phyloP scores from a whole-genome alignment of 2,329 filamentous ascomycete genomes.

The Chaetomium globosum region DNA sequence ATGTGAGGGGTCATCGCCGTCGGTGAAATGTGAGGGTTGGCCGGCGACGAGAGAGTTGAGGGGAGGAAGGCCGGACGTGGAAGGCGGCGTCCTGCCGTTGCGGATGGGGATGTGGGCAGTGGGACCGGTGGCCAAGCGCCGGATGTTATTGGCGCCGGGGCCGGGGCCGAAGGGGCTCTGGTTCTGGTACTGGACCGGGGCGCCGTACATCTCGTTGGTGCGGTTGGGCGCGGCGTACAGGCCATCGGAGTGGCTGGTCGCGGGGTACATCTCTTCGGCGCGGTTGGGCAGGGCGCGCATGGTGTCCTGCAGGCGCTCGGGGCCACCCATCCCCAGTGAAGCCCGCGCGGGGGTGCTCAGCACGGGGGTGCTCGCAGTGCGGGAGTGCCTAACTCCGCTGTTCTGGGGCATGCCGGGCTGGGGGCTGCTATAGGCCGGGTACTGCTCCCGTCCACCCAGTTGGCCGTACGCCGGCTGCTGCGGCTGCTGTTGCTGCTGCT shows the following conservation, averaged over 20 bases:
- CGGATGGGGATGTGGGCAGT: not conserved
- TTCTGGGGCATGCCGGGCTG: constrained; percentile 5
- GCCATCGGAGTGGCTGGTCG: not conserved
- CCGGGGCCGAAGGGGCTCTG: not conserved
- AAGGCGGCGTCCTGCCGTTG: not conserved
- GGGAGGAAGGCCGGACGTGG: not conserved
- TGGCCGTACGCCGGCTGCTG: not conserved
- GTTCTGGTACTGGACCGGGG: not conserved
- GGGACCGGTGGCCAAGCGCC: not conserved
- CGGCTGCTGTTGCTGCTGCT: not conserved
- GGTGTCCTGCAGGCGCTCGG: not conserved
- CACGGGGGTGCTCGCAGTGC: constrained; percentile 25
- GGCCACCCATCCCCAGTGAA: not conserved
- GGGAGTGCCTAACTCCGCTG: constrained; percentile 30
- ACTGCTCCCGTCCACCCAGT: too few relatives aligned
- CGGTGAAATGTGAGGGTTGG: not conserved
- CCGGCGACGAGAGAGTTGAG: not conserved
- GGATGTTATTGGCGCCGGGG: not conserved
- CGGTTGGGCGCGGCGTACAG: not conserved
- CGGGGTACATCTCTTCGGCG: too few relatives aligned
- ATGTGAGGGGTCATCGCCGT: not conserved
- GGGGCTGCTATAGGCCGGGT: not conserved
- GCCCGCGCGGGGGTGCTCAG: constrained; percentile 19
- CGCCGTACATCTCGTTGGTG: not conserved
- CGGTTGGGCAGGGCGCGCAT: not conserved